Conservation (phyloP, 805 yeast species). For the Blastobotrys attinorum region DNA sequence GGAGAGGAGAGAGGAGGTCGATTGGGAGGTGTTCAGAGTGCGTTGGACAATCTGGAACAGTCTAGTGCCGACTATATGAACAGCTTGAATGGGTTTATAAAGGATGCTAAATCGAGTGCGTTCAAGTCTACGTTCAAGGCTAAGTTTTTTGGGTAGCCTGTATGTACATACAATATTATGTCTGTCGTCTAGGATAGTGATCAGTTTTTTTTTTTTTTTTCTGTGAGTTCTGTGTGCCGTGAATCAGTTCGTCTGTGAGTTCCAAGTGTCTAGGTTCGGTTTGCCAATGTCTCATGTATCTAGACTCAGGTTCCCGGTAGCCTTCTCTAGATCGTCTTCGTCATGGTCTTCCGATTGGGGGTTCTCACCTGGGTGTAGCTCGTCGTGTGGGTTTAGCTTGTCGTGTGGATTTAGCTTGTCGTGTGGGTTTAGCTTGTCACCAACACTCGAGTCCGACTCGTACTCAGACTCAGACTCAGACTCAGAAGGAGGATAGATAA, state of each 20-base stretch:
- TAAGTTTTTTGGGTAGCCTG: constrained; percentile 9
- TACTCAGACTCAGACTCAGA: constrained; percentile 14
- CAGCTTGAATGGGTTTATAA: constrained; percentile 30
- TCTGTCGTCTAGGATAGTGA: too few species aligned
- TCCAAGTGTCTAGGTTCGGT: too few species aligned
- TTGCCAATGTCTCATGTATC: too few species aligned
- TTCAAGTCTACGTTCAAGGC: constrained; percentile 17
- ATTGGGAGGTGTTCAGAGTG: constrained; percentile 34
- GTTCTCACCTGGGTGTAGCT: too few species aligned
- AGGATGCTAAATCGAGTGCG: constrained; percentile 20
- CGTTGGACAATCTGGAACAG: constrained; percentile 39
- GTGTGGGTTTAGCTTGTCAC: too few species aligned
- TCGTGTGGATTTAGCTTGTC: too few species aligned
- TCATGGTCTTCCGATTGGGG: constrained; percentile 11
- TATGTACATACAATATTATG: neutral
- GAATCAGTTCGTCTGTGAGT: too few species aligned
- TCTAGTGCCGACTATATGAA: constrained; percentile 38
- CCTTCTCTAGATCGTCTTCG: constrained; percentile 2
- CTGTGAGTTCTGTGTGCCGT: too few species aligned
- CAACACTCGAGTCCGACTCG: too few species aligned
- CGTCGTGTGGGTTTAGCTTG: too few species aligned
- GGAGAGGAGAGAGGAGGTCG: constrained; percentile 15
- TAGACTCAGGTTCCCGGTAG: too few species aligned
- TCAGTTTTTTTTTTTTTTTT: too few species aligned
- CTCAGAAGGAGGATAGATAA: constrained; percentile 44